These are phyloP conservation scores for Mrakia gelida DNA, from an alignment of 768 basidiomycete genomes.

Conservation along the genomic window DNA sequence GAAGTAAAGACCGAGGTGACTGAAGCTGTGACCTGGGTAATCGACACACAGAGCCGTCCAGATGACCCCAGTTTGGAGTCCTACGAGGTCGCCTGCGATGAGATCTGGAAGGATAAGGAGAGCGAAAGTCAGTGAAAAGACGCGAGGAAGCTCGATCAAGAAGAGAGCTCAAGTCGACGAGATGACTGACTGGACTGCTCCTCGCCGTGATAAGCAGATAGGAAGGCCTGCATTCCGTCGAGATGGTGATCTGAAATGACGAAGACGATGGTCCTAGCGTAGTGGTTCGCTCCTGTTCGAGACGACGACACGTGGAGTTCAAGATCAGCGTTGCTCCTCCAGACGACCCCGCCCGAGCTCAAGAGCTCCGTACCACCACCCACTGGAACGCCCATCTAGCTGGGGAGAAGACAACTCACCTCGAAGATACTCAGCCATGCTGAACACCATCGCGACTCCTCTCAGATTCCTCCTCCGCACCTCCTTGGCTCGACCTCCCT, in stretches of 20 bases:
- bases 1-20: conserved; percentile 89
- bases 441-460: conserved; percentile 77
- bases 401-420: conserved; percentile 50
- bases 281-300: conserved; percentile 64
- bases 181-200: conserved; percentile 57
- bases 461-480: conserved; percentile 61
- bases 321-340: not conserved
- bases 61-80: conserved; percentile 65
- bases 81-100: conserved; percentile 7
- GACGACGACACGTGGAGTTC: not conserved
- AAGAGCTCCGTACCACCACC: not conserved
- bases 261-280: conserved; percentile 92
- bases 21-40: conserved; percentile 95
- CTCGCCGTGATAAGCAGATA: conserved; percentile 72
- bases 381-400: too few species aligned
- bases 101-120: conserved; percentile 1
- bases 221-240: conserved; percentile 90
- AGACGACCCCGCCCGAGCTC: not conserved
- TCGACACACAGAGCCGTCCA: conserved; percentile 95
- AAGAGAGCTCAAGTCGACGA: not conserved
- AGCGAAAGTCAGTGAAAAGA: not conserved
- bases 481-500: not conserved
- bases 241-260: conserved; percentile 82
- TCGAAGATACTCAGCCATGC: conserved; percentile 77
- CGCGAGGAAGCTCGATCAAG: not conserved